These are phyloP conservation scores for Diplodia mutila DNA, from an alignment of 2,329 filamentous ascomycete species.

Conservation along the genomic window DNA sequence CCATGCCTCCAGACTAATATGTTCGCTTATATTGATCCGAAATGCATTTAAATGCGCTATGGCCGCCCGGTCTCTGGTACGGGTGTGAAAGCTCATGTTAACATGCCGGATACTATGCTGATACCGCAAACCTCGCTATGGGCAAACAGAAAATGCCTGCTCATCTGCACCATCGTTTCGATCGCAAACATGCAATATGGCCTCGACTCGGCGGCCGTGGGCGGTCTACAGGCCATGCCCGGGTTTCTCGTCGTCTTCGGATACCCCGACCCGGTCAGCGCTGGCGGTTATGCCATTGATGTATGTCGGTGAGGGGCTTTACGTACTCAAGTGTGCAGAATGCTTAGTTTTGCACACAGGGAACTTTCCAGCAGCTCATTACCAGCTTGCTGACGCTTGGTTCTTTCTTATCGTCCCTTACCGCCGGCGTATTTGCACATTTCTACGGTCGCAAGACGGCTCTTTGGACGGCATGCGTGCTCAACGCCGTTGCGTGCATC, in stretches of 20 bases:
- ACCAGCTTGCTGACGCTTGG: constrained; percentile 57
- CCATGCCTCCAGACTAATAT: neutral
- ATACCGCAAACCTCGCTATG: constrained; percentile 29
- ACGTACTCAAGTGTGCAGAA: too few species aligned
- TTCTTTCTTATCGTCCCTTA: constrained; percentile 54
- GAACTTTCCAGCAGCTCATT: constrained; percentile 58
- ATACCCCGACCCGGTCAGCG: constrained; percentile 46
- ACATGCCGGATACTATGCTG: constrained; percentile 9
- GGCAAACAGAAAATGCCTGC: constrained; percentile 50
- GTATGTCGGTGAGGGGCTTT: constrained; percentile 34
- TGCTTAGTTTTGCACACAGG: constrained; percentile 33
- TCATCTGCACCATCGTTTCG: constrained; percentile 52
- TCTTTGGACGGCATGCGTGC: constrained; percentile 53
- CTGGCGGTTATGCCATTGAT: constrained; percentile 48
- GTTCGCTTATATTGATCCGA: constrained; percentile 14
- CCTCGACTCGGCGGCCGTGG: constrained; percentile 53
- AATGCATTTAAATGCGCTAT: neutral
- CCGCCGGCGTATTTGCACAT: constrained; percentile 53
- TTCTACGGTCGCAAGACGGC: constrained; percentile 53
- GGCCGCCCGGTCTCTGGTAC: neutral
- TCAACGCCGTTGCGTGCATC: constrained; percentile 48
- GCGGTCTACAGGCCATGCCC: constrained; percentile 55
- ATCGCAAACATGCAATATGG: constrained; percentile 59
- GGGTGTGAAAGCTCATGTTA: neutral
- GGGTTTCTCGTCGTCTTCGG: constrained; percentile 58